Base-by-base conservation (phyloP, 2,329 filamentous ascomycete genomes). In the Epichloe glyceriae region DNA sequence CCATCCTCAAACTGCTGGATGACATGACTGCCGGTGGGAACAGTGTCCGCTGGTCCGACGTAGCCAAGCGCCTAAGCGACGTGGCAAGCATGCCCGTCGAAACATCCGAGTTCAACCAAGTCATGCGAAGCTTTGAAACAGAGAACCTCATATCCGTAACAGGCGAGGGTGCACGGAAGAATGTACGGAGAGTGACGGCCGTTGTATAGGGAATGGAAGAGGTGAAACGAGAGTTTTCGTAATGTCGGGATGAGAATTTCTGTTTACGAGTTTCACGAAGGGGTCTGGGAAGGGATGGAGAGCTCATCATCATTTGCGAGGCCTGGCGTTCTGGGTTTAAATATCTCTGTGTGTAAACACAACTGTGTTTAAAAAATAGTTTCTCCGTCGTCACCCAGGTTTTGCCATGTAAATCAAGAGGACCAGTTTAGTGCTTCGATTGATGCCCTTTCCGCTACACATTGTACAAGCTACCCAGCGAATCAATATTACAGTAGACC, bases 151-250 rank as follows among this genome's bases (percentile, higher is more conserved):
- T 96, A 52, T 86, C 86, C 68, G 74, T 97, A 17, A 75, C 77
- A 35, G 93, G 93, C 0, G 91, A 97, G 60, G 93, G 93, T 4
- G 78, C 85, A 17, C 82, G 91, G 68, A 87, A 83, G 70, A 87
- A 72, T 56, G 83, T 98, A 47, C 80, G 91, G 61, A 80, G 89
- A 60, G 79, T 95, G 43, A 86, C 75, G 43, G 71, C 70, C 34
- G 64, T 73, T 45, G 69, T 70, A 7, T 66, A 50, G 53, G 22
- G n/a, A 30, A 35, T 3, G 15, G 7, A 10, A 35, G 7, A 17
- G 5, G n/a, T 6, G 6, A 22, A 11, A 19, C 26, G 2, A 3
- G 8, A 2, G 10, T 11, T 10, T 30, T 30, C 30, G 30, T 11
- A 30, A 38, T 14, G 17, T 43, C 40, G 33, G 11, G 1, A 49